A percentile compares a stretch with the other conserved stretches of the same genome.
Evolutionary conservation across 805 yeast genomes (phyloP).

Genomic region (Nakazawaea pomicola): DNA sequence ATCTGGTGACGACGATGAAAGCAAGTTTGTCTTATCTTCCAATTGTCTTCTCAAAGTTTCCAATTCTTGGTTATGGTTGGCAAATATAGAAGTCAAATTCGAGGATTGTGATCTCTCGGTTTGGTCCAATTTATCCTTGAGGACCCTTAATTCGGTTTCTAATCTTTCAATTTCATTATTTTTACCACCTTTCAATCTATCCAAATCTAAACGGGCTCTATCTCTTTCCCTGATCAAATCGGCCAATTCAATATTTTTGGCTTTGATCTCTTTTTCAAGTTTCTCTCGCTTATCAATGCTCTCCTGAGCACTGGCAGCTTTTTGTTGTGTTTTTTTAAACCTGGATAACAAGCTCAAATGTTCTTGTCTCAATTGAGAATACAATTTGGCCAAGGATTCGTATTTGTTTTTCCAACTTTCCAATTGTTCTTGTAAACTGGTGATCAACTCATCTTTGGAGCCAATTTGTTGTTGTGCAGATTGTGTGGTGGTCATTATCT

Average conservation of each 20-base stretch:
- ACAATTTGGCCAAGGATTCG: constrained; percentile 82
- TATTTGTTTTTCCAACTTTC: constrained; percentile 79
- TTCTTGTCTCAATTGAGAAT: constrained; percentile 88
- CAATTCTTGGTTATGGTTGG: constrained; percentile 61
- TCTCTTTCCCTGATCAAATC: constrained; percentile 87
- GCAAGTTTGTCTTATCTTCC: no score
- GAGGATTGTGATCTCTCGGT: constrained; percentile 59
- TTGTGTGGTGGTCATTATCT: constrained; percentile 52
- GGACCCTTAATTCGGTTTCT: constrained; percentile 57
- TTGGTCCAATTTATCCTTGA: constrained; percentile 52
- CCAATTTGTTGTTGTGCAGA: constrained; percentile 70
- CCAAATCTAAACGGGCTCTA: constrained; percentile 79
- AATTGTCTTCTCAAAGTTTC: constrained; percentile 39
- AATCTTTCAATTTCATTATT: constrained; percentile 61
- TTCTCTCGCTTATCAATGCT: constrained; percentile 79
- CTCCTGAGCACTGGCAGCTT: constrained; percentile 86
- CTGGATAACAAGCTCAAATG: constrained; percentile 74
- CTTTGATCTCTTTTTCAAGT: constrained; percentile 75
- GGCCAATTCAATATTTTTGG: constrained; percentile 83
- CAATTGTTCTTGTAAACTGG: constrained; percentile 67
- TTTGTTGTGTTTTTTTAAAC: constrained; percentile 77
- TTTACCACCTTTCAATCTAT: constrained; percentile 59
- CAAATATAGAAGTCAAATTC: constrained; percentile 53
- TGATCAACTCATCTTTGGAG: constrained; percentile 70
- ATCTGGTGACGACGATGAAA: constrained; percentile 18